Percentiles rank a stretch among this genome's conserved stretches.
phyloP scores from a whole-genome alignment of 805 yeast species.

The Lipomyces orientalis region DNA sequence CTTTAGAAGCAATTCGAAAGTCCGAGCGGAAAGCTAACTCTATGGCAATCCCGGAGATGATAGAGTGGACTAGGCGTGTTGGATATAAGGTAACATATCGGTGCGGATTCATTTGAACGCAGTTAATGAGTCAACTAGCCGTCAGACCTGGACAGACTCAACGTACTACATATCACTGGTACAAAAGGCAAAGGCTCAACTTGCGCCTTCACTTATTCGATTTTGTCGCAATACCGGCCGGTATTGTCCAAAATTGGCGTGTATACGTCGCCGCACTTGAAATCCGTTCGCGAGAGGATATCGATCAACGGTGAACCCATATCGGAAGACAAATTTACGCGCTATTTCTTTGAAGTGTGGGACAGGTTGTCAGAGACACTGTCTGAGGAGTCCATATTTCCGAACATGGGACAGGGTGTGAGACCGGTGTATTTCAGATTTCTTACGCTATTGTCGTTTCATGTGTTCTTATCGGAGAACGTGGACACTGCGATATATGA shows the following conservation, averaged over 20 bases:
- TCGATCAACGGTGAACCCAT: constrained; percentile 87
- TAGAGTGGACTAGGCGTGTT: constrained; percentile 73
- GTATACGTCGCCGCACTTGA: constrained; percentile 96
- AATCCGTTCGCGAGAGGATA: constrained; percentile 89
- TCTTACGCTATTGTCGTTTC: constrained; percentile 87
- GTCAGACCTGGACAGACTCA: constrained; percentile 71
- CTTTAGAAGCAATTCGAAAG: constrained; percentile 79
- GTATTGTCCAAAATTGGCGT: constrained; percentile 69
- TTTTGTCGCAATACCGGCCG: constrained; percentile 66
- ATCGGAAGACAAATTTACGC: constrained; percentile 76
- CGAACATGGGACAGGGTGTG: constrained; percentile 71
- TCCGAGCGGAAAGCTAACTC: constrained; percentile 65
- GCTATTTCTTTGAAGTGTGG: constrained; percentile 94
- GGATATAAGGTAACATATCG: constrained; percentile 56
- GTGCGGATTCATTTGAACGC: background rate
- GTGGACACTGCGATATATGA: constrained; percentile 95
- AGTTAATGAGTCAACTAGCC: constrained; percentile 44
- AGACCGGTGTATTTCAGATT: constrained; percentile 95
- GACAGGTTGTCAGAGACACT: constrained; percentile 67
- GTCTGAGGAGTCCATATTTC: constrained; percentile 65
- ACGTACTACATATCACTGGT: constrained; percentile 91
- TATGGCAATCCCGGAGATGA: constrained; percentile 81
- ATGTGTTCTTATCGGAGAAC: constrained; percentile 83
- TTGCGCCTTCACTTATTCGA: constrained; percentile 89
- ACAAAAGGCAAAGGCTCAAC: constrained; percentile 99